Percentiles rank a stretch among this genome's conserved stretches.
Conservation (phyloP, 306 rosid species). For the Quercus ilex region DNA sequence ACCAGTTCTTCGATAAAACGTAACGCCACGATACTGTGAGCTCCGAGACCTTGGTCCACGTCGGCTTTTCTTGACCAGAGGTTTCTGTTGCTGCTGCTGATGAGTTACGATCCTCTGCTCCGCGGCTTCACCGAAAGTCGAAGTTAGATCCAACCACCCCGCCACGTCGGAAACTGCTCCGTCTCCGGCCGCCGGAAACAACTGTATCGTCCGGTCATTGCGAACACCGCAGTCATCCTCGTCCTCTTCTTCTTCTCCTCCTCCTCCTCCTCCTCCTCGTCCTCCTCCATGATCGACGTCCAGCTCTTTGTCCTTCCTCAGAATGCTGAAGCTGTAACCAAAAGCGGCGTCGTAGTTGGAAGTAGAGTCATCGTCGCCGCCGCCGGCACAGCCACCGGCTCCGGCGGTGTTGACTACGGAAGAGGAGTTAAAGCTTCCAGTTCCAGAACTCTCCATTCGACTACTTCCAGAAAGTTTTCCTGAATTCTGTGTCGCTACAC, state of each 20-base stretch:
- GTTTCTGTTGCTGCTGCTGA: slow-evolving; percentile 24
- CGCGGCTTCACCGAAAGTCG: slow-evolving; percentile 17
- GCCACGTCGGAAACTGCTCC: slow-evolving; percentile 6
- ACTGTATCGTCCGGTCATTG: slow-evolving; percentile 51
- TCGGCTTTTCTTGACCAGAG: slow-evolving; percentile 66
- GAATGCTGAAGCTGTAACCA: slow-evolving; percentile 48
- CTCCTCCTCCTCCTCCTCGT: neutral
- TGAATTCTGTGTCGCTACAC: slow-evolving; percentile 31
- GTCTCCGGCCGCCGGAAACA: slow-evolving; percentile 43
- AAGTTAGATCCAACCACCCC: slow-evolving; percentile 43
- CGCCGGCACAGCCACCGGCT: no score
- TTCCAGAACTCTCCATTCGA: slow-evolving; percentile 64
- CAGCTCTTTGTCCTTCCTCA: slow-evolving; percentile 14
- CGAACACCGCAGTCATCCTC: neutral
- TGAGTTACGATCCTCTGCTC: slow-evolving; percentile 33
- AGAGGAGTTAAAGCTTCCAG: slow-evolving; percentile 67
- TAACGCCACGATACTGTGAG: slow-evolving; percentile 95
- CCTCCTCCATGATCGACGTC: neutral
- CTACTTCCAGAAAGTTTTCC: slow-evolving; percentile 21
- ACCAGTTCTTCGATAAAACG: slow-evolving; percentile 88
- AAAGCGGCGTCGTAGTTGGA: slow-evolving; percentile 40
- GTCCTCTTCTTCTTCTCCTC: neutral
- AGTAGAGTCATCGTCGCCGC: slow-evolving; percentile 39
- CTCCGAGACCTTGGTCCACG: slow-evolving; percentile 90
- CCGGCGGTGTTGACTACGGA: slow-evolving; percentile 32